These are phyloP conservation scores for Zygosaccharomyces lentus DNA, from an alignment of 805 yeast species.

Conservation along the genomic window DNA sequence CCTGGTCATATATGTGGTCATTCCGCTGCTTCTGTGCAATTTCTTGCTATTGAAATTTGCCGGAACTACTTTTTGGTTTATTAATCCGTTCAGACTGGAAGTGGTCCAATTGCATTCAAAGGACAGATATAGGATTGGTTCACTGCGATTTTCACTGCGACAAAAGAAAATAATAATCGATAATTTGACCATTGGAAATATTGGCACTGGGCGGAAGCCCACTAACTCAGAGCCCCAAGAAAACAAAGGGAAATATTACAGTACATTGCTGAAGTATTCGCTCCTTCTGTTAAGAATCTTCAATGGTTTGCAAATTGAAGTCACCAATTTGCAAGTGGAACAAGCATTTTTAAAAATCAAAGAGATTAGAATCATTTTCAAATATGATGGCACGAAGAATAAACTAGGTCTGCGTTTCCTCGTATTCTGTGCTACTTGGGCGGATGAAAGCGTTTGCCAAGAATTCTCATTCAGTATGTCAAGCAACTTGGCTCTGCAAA, in stretches of 20 bases:
- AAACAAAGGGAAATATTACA: too few species aligned
- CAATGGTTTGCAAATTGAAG: slow-evolving; percentile 6
- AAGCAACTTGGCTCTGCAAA: background rate
- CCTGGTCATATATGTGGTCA: slow-evolving; percentile 2
- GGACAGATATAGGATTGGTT: slow-evolving; percentile 13
- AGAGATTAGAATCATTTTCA: background rate
- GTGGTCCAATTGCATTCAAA: slow-evolving; percentile 13
- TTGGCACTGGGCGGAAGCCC: background rate
- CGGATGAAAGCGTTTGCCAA: background rate
- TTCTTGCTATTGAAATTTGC: slow-evolving; percentile 5
- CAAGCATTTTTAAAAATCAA: background rate
- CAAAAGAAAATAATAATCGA: slow-evolving; percentile 15
- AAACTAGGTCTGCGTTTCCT: background rate
- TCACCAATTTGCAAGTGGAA: slow-evolving; percentile 3
- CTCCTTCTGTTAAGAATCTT: background rate
- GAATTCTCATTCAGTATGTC: background rate
- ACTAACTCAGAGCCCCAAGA: background rate
- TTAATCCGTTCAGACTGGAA: slow-evolving; percentile 24
- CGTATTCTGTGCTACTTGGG: background rate
- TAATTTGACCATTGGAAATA: background rate
- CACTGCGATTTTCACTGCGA: slow-evolving; percentile 19
- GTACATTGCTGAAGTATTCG: background rate
- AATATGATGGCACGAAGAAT: background rate
- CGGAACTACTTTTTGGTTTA: slow-evolving; percentile 18
- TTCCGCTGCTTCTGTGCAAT: slow-evolving; percentile 7